Evolutionary conservation across 352 stramenopile species (phyloP), one percentile per base, ranked within the genome.

Genomic region (Globisporangium alternatum): DNA sequence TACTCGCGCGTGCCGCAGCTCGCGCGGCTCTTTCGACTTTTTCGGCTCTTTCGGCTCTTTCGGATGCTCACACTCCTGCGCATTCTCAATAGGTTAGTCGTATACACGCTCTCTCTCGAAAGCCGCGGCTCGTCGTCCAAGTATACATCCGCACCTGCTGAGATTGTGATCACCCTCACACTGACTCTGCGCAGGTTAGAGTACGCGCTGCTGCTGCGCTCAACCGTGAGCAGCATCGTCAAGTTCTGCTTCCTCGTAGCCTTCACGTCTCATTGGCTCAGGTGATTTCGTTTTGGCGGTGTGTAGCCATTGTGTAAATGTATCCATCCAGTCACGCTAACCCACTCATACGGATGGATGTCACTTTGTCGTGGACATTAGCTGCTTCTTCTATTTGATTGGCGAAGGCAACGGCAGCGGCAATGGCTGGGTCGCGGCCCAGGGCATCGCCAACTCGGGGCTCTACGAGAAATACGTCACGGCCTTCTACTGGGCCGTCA

Each of bases 221-320:
- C 80, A 35, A 89, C 83, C 3, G 71, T 91, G 21, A 87, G 75
- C 48, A 77, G 75, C 2, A 72, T 88, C 47, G 71, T 90, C 63
- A 86, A 86, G 60, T 91, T 88, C 52, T 78, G 72, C 62, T 78
- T 90, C 39, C 78, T 88, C 54, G 83, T 91, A 4, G 64, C 83
- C 25, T 88, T 90, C 57, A 78, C 84, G 15, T 86, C 80, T 13
- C 83, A 91, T 52, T 91, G 83, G 83, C 84, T 91, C 52, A 66
- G 64, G 64, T 70, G 51, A 28, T 12, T 10, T 37, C 9, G 44
- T 28, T 13, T 8, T 35, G 39, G 22, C 39, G 43, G 25, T 45
- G 28, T 39, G 8, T 58, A 19, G 31, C 37, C 30, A 7, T 48
- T 48, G 17, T 48, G 43, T n/a, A 17, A 48, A 10, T 33, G 17